Percentiles rank a stretch among this genome's conserved stretches.
phyloP scores from a whole-genome alignment of 352 stramenopile genomes.

The Phytophthora megakarya region DNA sequence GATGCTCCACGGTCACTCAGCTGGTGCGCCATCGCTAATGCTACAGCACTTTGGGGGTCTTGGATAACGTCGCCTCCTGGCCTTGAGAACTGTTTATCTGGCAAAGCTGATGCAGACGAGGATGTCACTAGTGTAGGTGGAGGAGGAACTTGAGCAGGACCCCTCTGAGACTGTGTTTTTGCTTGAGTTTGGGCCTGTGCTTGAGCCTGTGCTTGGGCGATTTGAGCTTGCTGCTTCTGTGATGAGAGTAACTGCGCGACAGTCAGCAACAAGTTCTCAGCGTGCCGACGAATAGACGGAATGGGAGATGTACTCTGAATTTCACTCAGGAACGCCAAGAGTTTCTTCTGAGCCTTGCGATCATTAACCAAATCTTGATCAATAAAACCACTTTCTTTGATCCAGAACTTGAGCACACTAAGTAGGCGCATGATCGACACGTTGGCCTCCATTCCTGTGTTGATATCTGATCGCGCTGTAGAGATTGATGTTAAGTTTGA shows the following conservation, averaged over 20 bases:
- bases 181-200: conserved; percentile 25
- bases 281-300: conserved; percentile 74
- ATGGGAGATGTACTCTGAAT: conserved; percentile 81
- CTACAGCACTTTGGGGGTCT: conserved; percentile 27
- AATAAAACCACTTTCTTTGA: conserved; percentile 88
- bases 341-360: conserved; percentile 74
- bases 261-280: conserved; percentile 67
- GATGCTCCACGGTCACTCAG: conserved; percentile 38
- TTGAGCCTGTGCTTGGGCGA: conserved; percentile 15
- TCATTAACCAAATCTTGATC: conserved; percentile 74
- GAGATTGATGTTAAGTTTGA: conserved; percentile 73
- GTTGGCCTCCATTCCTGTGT: conserved; percentile 79
- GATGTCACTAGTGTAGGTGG: conserved; percentile 36
- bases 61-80: conserved; percentile 25
- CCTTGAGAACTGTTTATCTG: conserved; percentile 21
- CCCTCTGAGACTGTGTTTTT: conserved; percentile 29
- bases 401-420: conserved; percentile 89
- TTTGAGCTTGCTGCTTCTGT: conserved; percentile 49
- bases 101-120: conserved; percentile 34
- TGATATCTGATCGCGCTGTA: conserved; percentile 76
- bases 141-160: conserved; percentile 16
- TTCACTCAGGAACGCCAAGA: conserved; percentile 72
- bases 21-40: conserved; percentile 34
- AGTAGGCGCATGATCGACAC: conserved; percentile 88
- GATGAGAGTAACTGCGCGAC: conserved; percentile 65